Evolutionary conservation across 1,284 basidiomycete species (phyloP), one percentile per base, ranked within the genome.

Genomic region (Boletellus deceptivus): DNA sequence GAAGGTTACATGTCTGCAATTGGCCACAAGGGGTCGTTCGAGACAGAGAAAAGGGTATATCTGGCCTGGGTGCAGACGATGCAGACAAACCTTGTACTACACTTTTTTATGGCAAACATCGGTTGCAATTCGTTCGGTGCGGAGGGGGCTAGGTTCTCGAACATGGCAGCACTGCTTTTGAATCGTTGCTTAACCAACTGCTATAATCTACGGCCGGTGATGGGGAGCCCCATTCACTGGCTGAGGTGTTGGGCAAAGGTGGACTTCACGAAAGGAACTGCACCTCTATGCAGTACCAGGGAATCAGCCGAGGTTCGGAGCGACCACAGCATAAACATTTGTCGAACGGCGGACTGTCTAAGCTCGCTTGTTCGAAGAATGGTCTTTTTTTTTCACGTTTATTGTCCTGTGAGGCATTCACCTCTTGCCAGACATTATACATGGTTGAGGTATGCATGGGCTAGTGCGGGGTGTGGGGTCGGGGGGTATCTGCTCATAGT

Each of bases 41-140:
- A 5, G 48, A 56, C 2, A 41, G 8, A 24, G 50, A 56, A 8
- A 60, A 55, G 14, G 55, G 55, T 0, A n/a, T 55, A n/a, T 46
- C 35, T 8, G 36, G 46, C 1, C 46, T 60, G 1, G 40, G 33
- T 13, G 50, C 41, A 24, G 54, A 50, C 14, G 55, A 58, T 22
- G n/a, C 25, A 3, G 29, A 37, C 20, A 55, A 33, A 13, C 55
- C 55, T 3, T 6, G 58, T 4, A 20, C 25, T 24, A 45, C 47
- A 4, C 47, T 55, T 7, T 58, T 58, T 10, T 3, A 16, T 1
- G 38, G 46, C 4, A 33, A 51, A 38, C 10, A 3, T 8, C 39
- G n/a, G 2, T n/a, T 59, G 47, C 46, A 0, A 22, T 58, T 59
- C 24, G 39, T 58, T 39, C 43, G 1, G 17, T 16, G 13, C 1